These are phyloP conservation scores for Anacardium occidentale DNA, from an alignment of 345 rosid genomes.

Conservation along the genomic window DNA sequence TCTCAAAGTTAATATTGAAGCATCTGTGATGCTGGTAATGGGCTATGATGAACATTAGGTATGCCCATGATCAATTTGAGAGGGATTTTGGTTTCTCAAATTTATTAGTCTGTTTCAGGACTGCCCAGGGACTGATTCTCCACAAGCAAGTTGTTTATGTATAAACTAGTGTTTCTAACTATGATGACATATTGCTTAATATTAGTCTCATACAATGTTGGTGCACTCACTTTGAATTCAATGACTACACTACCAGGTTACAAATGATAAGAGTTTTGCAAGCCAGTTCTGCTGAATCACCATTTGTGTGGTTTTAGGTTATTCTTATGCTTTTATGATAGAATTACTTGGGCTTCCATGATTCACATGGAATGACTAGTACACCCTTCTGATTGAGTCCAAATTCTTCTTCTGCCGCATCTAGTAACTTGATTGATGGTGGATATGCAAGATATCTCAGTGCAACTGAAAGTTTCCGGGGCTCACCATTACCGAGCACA, in stretches of 20 bases:
- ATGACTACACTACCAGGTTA: not conserved
- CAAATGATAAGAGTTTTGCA: not conserved
- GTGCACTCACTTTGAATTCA: not conserved
- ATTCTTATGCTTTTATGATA: not conserved
- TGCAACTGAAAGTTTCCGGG: constrained; percentile 16
- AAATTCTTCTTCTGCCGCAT: constrained; percentile 25
- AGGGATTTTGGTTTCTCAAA: not conserved
- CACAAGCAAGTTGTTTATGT: not conserved
- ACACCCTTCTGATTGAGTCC: constrained; percentile 24
- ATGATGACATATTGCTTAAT: not conserved
- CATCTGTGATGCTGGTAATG: not conserved
- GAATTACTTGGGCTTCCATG: constrained; percentile 25
- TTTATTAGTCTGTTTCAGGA: not conserved
- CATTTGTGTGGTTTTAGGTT: constrained; percentile 5
- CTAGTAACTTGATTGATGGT: constrained; percentile 23
- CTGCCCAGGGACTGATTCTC: not conserved
- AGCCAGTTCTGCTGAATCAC: not conserved
- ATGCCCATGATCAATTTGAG: not conserved
- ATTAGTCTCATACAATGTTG: not conserved
- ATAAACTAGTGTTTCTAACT: too few relatives aligned
- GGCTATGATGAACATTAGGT: not conserved
- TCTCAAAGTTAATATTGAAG: not conserved
- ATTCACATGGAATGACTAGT: constrained; percentile 30
- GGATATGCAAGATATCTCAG: constrained; percentile 30
- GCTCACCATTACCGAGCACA: not conserved